Evolutionary conservation across 1,284 basidiomycete genomes (phyloP).

Genomic region (Rhodofomes roseus): DNA sequence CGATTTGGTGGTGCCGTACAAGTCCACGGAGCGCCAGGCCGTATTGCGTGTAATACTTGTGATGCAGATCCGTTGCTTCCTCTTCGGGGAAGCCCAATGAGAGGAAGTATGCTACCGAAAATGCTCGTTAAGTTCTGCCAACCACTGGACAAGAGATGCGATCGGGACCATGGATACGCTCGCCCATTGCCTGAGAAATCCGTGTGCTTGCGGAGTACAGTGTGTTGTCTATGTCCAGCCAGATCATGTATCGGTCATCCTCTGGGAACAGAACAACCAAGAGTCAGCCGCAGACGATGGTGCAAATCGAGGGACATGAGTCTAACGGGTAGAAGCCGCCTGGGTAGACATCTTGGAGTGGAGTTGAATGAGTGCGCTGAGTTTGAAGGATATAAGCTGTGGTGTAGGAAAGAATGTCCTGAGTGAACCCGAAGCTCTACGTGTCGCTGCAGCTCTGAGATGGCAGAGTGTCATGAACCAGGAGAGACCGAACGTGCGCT

Average conservation of each 20-base stretch:
- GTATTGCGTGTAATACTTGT: conserved; percentile 75
- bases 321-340: background rate
- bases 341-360: background rate
- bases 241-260: conserved; percentile 62
- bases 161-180: conserved; percentile 66
- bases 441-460: background rate
- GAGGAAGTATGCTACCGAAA: conserved; percentile 66
- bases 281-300: background rate
- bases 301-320: background rate
- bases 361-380: background rate
- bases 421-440: background rate
- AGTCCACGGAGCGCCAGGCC: conserved; percentile 86
- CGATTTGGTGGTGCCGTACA: conserved; percentile 74
- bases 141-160: background rate
- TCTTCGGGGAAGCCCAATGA: conserved; percentile 63
- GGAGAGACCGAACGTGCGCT: background rate
- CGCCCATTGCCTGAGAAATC: conserved; percentile 80
- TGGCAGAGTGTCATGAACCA: background rate
- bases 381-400: background rate
- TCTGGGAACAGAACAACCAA: background rate
- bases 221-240: conserved; percentile 88
- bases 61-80: conserved; percentile 72
- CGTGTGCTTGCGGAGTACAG: conserved; percentile 73
- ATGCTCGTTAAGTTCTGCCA: background rate
- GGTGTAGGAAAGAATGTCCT: background rate